Percentiles rank a stretch among this genome's conserved stretches.
Conservation (phyloP, 208 protist genomes). For the Acanthamoeba divionensis region DNA sequence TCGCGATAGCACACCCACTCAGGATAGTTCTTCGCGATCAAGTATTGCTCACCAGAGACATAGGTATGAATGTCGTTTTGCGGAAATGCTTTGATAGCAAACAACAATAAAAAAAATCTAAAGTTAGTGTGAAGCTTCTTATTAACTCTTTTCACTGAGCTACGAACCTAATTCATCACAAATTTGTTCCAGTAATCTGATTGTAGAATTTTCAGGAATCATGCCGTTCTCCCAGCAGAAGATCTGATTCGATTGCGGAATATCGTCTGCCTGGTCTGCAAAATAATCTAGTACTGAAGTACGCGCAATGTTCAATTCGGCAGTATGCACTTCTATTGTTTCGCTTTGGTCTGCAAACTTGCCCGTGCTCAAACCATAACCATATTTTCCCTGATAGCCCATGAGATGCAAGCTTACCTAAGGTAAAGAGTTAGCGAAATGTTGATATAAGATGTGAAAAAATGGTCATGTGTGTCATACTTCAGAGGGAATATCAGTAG, state of each 20-base stretch:
- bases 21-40: slow-evolving; percentile 68
- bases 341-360: slow-evolving; percentile 68
- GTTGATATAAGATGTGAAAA: too few species aligned
- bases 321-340: slow-evolving; percentile 60
- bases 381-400: slow-evolving; percentile 48
- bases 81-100: not conserved
- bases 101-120: not conserved
- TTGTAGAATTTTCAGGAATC: not conserved
- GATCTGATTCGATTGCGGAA: slow-evolving; percentile 46
- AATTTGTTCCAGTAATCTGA: too few species aligned
- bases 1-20: slow-evolving; percentile 73
- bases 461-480: too few species aligned
- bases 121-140: not conserved
- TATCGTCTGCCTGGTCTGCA: slow-evolving; percentile 51
- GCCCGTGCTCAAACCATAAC: slow-evolving; percentile 61
- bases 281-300: slow-evolving; percentile 79
- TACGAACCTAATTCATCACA: slow-evolving; percentile 2
- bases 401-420: slow-evolving; percentile 73
- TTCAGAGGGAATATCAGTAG: slow-evolving; percentile 65
- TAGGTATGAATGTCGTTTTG: slow-evolving; percentile 59
- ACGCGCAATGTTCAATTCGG: slow-evolving; percentile 77
- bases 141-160: not conserved
- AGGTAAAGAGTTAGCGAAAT: too few species aligned
- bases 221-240: slow-evolving; percentile 50
- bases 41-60: slow-evolving; percentile 56